These are phyloP conservation scores for Clonostachys solani DNA, from an alignment of 2,329 filamentous ascomycete genomes.

Conservation along the genomic window DNA sequence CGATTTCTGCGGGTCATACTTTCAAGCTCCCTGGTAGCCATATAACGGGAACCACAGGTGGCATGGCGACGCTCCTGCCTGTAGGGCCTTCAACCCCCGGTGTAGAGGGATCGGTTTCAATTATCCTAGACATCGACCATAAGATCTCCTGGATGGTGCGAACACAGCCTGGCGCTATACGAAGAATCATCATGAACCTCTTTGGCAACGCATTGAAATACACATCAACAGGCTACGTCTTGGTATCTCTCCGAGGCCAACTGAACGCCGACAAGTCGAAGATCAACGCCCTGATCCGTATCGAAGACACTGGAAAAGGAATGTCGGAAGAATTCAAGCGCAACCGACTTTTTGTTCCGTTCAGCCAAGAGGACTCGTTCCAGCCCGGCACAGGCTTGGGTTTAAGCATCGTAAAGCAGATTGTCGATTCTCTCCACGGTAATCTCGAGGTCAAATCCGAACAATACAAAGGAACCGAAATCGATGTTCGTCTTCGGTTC, in stretches of 20 bases:
- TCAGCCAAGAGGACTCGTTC: constrained; percentile 58
- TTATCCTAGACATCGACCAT: constrained; percentile 45
- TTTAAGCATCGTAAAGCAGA: constrained; percentile 56
- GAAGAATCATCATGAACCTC: constrained; percentile 57
- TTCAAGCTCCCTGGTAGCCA: constrained; percentile 9
- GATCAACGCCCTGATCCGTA: constrained; percentile 29
- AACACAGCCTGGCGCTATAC: constrained; percentile 44
- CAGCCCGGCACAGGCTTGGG: constrained; percentile 59
- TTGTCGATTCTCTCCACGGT: constrained; percentile 56
- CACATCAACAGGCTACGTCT: constrained; percentile 46
- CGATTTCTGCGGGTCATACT: constrained; percentile 27
- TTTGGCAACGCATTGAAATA: constrained; percentile 62
- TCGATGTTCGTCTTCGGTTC: constrained; percentile 42
- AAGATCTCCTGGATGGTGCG: constrained; percentile 45
- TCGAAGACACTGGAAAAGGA: constrained; percentile 61
- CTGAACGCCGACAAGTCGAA: constrained; percentile 10
- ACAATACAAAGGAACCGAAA: constrained; percentile 48
- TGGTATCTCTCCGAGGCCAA: constrained; percentile 25
- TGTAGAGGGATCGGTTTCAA: constrained; percentile 21
- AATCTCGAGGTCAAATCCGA: constrained; percentile 52
- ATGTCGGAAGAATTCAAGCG: constrained; percentile 59
- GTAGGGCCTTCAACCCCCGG: not conserved
- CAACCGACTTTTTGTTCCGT: constrained; percentile 57
- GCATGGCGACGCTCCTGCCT: too few species aligned
- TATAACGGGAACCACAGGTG: not conserved